These are phyloP conservation scores for Clonostachys chloroleuca DNA, from an alignment of 2,329 filamentous ascomycete genomes.

Conservation along the genomic window DNA sequence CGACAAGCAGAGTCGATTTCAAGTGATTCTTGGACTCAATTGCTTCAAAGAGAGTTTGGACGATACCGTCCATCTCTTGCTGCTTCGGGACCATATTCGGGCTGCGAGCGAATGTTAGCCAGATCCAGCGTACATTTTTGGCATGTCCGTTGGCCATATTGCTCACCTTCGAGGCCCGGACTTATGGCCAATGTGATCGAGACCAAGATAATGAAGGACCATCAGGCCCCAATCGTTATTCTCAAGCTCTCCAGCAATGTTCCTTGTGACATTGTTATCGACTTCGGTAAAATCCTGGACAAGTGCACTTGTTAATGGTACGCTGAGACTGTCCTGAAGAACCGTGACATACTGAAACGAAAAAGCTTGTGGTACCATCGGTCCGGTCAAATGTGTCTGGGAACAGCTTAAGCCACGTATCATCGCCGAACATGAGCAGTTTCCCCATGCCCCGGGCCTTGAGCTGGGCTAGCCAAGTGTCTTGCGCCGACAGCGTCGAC, in stretches of 20 bases:
- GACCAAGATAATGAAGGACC: conserved; percentile 90
- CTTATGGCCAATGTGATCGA: conserved; percentile 98
- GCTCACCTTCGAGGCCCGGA: conserved; percentile 74
- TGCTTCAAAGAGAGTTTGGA: conserved; percentile 69
- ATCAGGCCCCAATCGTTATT: conserved; percentile 86
- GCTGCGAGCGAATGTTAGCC: conserved; percentile 34
- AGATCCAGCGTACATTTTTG: neutral
- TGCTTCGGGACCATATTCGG: conserved; percentile 93
- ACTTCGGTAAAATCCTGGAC: conserved; percentile 94
- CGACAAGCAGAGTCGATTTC: conserved; percentile 72
- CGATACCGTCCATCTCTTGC: conserved; percentile 84
- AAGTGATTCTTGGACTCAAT: conserved; percentile 70
- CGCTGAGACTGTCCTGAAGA: neutral
- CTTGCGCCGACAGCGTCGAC: conserved; percentile 81
- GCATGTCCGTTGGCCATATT: neutral
- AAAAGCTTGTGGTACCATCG: conserved; percentile 96
- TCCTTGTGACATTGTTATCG: conserved; percentile 93
- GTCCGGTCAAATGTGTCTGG: conserved; percentile 79
- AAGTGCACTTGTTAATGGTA: neutral
- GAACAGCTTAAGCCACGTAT: conserved; percentile 97
- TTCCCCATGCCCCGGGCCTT: conserved; percentile 68
- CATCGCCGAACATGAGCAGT: conserved; percentile 92
- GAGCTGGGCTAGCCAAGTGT: conserved; percentile 95
- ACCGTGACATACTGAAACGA: conserved; percentile 75
- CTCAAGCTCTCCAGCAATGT: conserved; percentile 72